Evolutionary conservation across 306 rosid species (phyloP).

Genomic region (Oxytropis ochrocephala): DNA sequence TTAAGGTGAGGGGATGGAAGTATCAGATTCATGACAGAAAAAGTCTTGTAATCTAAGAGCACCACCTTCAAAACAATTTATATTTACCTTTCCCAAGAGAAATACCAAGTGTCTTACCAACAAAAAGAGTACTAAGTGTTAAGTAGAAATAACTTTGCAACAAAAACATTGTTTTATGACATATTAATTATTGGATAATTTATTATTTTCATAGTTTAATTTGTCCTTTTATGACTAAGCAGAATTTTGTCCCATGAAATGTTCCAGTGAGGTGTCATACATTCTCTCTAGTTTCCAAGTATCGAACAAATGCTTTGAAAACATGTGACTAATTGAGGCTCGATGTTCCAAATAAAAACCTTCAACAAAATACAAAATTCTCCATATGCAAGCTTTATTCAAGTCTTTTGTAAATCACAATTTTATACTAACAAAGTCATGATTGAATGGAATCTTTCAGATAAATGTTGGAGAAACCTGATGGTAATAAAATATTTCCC

Average conservation of each 20-base stretch:
- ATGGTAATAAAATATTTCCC: slow-evolving; percentile 7
- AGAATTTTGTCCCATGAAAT: slow-evolving; percentile 37
- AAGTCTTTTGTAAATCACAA: slow-evolving; percentile 13
- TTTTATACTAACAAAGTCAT: slow-evolving; percentile 25
- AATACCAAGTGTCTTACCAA: too few species aligned
- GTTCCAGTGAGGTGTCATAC: slow-evolving; percentile 32
- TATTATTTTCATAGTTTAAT: slow-evolving; percentile 26
- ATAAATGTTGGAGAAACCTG: slow-evolving; percentile 17
- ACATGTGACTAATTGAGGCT: slow-evolving; percentile 26
- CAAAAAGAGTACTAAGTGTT: too few species aligned
- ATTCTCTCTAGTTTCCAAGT: slow-evolving; percentile 10
- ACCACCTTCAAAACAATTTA: too few species aligned
- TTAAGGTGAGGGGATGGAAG: too few species aligned
- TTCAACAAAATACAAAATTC: slow-evolving; percentile 5
- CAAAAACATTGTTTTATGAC: slow-evolving; percentile 19
- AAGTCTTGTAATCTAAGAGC: too few species aligned
- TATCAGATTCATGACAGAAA: too few species aligned
- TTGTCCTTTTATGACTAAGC: slow-evolving; percentile 38
- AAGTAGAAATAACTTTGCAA: background rate
- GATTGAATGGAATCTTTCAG: slow-evolving; percentile 41
- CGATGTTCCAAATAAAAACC: slow-evolving; percentile 32
- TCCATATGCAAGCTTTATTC: background rate
- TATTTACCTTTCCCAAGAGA: too few species aligned
- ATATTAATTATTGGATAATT: background rate
- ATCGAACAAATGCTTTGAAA: slow-evolving; percentile 8